Evolutionary conservation across 306 rosid genomes (phyloP).

Genomic region (Luffa aegyptiaca): DNA sequence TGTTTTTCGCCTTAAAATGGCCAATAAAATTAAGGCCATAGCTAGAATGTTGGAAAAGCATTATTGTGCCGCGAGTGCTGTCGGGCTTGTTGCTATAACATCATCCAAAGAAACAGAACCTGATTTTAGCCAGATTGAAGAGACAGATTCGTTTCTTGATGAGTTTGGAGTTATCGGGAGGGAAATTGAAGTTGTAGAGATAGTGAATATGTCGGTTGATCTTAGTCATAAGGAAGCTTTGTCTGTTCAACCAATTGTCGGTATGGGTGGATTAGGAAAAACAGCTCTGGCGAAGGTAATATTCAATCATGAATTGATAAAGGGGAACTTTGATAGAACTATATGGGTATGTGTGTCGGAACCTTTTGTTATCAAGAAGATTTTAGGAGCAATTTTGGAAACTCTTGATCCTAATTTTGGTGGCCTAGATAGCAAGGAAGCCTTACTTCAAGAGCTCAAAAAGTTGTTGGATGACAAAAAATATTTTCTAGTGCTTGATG

Average conservation of each 20-base stretch:
- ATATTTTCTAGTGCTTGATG: slow-evolving; percentile 18
- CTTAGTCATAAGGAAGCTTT: background rate
- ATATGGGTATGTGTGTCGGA: slow-evolving; percentile 20
- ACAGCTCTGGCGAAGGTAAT: slow-evolving; percentile 9
- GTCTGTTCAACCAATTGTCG: slow-evolving; percentile 12
- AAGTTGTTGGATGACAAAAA: background rate
- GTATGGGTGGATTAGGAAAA: slow-evolving; percentile 19
- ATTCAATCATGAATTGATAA: background rate
- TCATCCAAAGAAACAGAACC: background rate
- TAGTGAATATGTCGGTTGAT: background rate
- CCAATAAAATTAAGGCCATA: background rate
- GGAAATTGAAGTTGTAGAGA: background rate
- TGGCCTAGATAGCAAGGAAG: background rate
- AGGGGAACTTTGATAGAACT: background rate
- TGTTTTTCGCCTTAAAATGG: background rate
- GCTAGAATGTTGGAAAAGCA: background rate
- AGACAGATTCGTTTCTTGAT: background rate
- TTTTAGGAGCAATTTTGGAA: slow-evolving; percentile 2
- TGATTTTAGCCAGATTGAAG: background rate
- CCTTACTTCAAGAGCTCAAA: background rate
- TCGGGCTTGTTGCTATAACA: slow-evolving; percentile 9
- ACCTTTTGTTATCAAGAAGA: slow-evolving; percentile 1
- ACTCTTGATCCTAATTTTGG: background rate
- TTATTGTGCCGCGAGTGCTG: background rate
- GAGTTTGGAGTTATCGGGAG: background rate